Percentiles rank a stretch among this genome's conserved stretches.
These are phyloP conservation scores for Nakazawaea populi DNA, from an alignment of 805 yeast species.

Conservation along the genomic window DNA sequence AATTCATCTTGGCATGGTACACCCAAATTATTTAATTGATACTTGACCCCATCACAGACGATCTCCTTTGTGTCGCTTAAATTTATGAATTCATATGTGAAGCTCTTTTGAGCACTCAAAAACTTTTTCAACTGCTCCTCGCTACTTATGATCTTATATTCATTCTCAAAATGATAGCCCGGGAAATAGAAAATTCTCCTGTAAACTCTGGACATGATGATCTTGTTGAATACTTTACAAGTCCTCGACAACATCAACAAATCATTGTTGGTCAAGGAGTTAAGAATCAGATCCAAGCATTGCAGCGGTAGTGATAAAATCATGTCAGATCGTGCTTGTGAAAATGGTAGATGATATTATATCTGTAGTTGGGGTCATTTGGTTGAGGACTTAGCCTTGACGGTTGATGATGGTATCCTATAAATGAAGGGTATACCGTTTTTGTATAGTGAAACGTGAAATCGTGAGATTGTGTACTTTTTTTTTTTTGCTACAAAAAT, in stretches of 20 bases:
- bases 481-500: background rate
- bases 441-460: background rate
- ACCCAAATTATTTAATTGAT: background rate
- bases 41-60: background rate
- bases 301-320: constrained; percentile 6
- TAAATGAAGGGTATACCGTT: background rate
- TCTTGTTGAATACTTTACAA: background rate
- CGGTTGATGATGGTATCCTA: background rate
- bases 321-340: constrained; percentile 1
- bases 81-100: constrained; percentile 2
- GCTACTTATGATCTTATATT: background rate
- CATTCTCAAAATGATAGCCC: background rate
- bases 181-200: constrained; percentile 3
- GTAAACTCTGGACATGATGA: background rate
- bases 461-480: background rate
- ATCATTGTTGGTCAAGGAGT: background rate
- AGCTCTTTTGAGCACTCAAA: background rate
- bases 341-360: background rate
- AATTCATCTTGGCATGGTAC: background rate
- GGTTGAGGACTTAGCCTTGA: background rate
- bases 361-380: background rate
- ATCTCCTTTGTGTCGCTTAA: background rate
- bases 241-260: background rate
- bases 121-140: background rate
- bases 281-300: constrained; percentile 1